Percentiles rank a stretch among this genome's conserved stretches.
Evolutionary conservation across 768 basidiomycete genomes (phyloP).

Genomic region (Terana coerulea): DNA sequence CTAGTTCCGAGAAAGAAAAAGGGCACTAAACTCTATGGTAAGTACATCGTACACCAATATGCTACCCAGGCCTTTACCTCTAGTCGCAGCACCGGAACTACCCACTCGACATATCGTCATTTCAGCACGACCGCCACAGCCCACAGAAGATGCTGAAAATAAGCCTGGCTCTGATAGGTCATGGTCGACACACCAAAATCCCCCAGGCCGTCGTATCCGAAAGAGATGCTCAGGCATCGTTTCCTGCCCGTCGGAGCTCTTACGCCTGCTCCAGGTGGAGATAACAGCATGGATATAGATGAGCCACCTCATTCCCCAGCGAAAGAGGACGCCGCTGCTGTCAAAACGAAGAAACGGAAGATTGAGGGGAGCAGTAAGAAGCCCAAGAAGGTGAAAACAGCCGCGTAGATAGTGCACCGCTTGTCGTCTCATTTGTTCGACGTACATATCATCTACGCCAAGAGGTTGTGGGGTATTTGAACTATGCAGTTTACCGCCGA

Average conservation of each 20-base stretch:
- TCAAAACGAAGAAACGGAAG: constrained; percentile 12
- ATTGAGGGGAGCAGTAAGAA: constrained; percentile 21
- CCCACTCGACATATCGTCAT: constrained; percentile 58
- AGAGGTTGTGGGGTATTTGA: too few species aligned
- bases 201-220: constrained; percentile 54
- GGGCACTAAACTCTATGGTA: constrained; percentile 51
- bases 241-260: constrained; percentile 63
- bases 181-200: constrained; percentile 38
- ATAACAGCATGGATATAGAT: constrained; percentile 25
- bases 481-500: too few species aligned
- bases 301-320: constrained; percentile 16
- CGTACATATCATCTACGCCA: too few species aligned
- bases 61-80: neutral
- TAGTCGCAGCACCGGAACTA: constrained; percentile 50
- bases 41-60: constrained; percentile 44
- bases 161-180: constrained; percentile 13
- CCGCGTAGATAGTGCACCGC: constrained; percentile 23
- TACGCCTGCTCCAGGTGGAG: constrained; percentile 23
- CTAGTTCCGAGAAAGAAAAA: constrained; percentile 63
- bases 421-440: too few species aligned
- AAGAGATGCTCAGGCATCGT: constrained; percentile 56
- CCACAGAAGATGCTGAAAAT: constrained; percentile 18
- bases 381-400: constrained; percentile 27
- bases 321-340: constrained; percentile 22
- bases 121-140: constrained; percentile 42